Percentiles rank a stretch among this genome's conserved stretches.
These are phyloP conservation scores for Fragaria nilgerrensis DNA, from an alignment of 306 rosid genomes.

Conservation along the genomic window DNA sequence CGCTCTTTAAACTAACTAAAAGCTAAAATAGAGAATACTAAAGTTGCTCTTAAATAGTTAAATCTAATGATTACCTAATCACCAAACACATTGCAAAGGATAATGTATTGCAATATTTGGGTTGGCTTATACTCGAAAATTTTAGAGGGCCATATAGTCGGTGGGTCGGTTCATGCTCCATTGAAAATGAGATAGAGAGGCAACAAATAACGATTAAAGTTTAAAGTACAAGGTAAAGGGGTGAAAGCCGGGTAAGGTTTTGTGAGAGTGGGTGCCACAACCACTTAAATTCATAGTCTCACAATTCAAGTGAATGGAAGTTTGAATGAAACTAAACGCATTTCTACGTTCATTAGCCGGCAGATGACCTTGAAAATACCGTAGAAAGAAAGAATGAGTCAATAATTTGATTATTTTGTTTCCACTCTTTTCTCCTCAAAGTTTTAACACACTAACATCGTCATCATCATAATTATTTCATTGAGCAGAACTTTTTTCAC, in stretches of 20 bases:
- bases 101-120: neutral
- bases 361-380: constrained; percentile 32
- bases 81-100: no score
- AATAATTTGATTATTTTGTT: constrained; percentile 45
- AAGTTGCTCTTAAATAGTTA: no score
- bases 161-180: constrained; percentile 60
- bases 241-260: constrained; percentile 14
- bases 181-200: constrained; percentile 11
- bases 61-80: no score
- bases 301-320: constrained; percentile 20
- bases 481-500: constrained; percentile 21
- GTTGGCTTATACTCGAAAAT: constrained; percentile 27
- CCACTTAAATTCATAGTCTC: constrained; percentile 28
- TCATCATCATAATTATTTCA: constrained; percentile 33
- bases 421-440: constrained; percentile 26
- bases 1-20: no score
- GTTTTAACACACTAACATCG: constrained; percentile 32
- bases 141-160: constrained; percentile 44
- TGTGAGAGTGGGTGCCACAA: constrained; percentile 51
- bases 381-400: constrained; percentile 33
- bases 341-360: constrained; percentile 17
- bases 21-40: no score
- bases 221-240: constrained; percentile 9
- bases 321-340: constrained; percentile 24
- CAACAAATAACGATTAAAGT: neutral